Evolutionary conservation across 192 early-diverging fungal genomes (phyloP).

Genomic region (Cetraspora pellucida): DNA sequence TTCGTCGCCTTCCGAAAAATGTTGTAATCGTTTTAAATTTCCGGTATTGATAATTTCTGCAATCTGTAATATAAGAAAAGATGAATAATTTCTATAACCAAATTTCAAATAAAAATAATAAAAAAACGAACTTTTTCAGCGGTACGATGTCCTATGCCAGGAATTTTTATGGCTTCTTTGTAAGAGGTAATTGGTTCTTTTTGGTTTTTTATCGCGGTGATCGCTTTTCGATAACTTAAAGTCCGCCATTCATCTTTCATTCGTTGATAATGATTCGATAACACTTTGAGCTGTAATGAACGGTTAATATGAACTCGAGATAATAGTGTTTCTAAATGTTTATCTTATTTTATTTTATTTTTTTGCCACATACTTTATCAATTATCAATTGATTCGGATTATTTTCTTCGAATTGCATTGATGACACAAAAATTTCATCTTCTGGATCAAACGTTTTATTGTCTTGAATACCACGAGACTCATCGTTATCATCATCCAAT

Average conservation of each 20-base stretch:
- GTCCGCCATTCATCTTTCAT: slow-evolving; percentile 21
- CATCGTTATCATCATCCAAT: not conserved
- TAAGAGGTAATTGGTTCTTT: slow-evolving; percentile 3
- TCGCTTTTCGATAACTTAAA: slow-evolving; percentile 8
- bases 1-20: not conserved
- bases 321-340: not conserved
- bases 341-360: too few species aligned
- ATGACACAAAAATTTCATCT: not conserved
- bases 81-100: not conserved
- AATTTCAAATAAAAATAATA: not conserved
- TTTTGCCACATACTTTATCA: not conserved
- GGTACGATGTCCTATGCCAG: not conserved
- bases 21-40: slow-evolving; percentile 5
- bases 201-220: not conserved
- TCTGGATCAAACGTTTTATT: not conserved
- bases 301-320: not conserved
- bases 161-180: slow-evolving; percentile 13
- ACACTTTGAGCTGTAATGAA: not conserved
- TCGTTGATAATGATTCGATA: slow-evolving; percentile 10
- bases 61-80: not conserved
- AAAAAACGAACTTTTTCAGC: not conserved
- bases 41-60: slow-evolving; percentile 8
- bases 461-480: not conserved
- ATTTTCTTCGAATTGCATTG: too few species aligned
- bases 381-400: not conserved